Base-by-base conservation (phyloP, 805 yeast species). In the Allodekkera sacchari region DNA sequence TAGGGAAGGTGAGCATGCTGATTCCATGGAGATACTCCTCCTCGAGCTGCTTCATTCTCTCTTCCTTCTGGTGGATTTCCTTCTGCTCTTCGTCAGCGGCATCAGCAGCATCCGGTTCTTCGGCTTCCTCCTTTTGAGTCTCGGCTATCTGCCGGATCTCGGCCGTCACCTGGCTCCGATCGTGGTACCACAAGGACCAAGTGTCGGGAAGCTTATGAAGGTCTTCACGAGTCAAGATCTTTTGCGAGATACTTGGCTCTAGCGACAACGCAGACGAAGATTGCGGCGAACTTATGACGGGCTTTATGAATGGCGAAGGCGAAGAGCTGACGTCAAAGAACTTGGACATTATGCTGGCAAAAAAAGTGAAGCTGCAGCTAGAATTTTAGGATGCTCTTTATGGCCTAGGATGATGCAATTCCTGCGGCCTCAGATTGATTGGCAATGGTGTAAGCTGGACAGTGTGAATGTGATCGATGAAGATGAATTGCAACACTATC, bases 111-210 rank as follows among this genome's bases (percentile, higher is more conserved):
- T 32, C 33, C 3, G 4, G 21, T 10, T 19, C 13, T 13, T 19
- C 11, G 3, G 3, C 19, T 25, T 27, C 33, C 9, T 33, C 32
- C 10, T 42, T 50, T 10, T 39, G 43, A 4, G 39, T 39, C 22
- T 31, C 35, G 32, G 50, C 54, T 24, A 43, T 12, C 13, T 3
- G 13, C 8, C n/a, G n/a, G n/a, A 12, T 15, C 12, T 13, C 18
- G 8, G n/a, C 22, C 7, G 17, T 18, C 10, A 7, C 10, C 13
- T 7, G n/a, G 25, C n/a, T 40, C 34, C 71, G 42, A 15, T 60
- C 53, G 41, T 67, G 72, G 43, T 62, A 59, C 74, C 74, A 67
- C 37, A 66, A 50, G 19, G 68, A 59, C 74, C 74, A 67, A 43
- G 68, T 59, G 45, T 63, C 65, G 12, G 66, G 65, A 36, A 67